phyloP scores from a whole-genome alignment of 805 yeast genomes.

The Yamadazyma philogaea region DNA sequence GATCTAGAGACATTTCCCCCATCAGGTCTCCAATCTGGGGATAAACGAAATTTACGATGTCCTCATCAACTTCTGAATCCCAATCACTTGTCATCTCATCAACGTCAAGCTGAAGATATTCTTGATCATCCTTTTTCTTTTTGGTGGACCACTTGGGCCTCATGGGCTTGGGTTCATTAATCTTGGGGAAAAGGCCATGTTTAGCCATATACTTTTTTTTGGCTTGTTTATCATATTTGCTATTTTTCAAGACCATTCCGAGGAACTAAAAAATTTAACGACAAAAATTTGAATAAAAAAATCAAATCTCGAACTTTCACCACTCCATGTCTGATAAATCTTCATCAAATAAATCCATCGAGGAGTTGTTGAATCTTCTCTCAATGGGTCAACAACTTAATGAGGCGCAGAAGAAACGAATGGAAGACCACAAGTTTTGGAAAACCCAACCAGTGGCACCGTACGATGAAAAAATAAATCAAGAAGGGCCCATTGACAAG shows the following conservation, averaged over 20 bases:
- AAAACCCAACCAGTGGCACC: constrained; percentile 92
- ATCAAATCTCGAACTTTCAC: background rate
- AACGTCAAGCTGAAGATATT: constrained; percentile 27
- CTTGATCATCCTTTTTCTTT: constrained; percentile 14
- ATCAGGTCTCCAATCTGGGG: constrained; percentile 34
- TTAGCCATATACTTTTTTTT: constrained; percentile 36
- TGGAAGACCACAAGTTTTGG: constrained; percentile 95
- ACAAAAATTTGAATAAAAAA: background rate
- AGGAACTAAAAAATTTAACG: background rate
- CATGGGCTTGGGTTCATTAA: constrained; percentile 12
- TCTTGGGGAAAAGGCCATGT: constrained; percentile 30
- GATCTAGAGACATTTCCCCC: constrained; percentile 29
- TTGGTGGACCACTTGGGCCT: constrained; percentile 37
- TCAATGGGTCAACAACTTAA: constrained; percentile 53
- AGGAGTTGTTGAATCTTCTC: constrained; percentile 56
- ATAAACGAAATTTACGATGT: constrained; percentile 36
- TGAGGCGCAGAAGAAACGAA: constrained; percentile 61
- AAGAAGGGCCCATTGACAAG: constrained; percentile 80
- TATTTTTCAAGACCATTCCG: constrained; percentile 40
- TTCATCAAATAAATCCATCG: constrained; percentile 31
- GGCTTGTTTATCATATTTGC: constrained; percentile 45
- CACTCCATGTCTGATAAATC: constrained; percentile 9
- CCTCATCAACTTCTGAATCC: constrained; percentile 42
- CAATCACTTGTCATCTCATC: constrained; percentile 29
- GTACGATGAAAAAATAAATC: constrained; percentile 61